These are phyloP conservation scores for Coprinopsis cinerea DNA, from an alignment of 768 basidiomycete species.

Conservation along the genomic window DNA sequence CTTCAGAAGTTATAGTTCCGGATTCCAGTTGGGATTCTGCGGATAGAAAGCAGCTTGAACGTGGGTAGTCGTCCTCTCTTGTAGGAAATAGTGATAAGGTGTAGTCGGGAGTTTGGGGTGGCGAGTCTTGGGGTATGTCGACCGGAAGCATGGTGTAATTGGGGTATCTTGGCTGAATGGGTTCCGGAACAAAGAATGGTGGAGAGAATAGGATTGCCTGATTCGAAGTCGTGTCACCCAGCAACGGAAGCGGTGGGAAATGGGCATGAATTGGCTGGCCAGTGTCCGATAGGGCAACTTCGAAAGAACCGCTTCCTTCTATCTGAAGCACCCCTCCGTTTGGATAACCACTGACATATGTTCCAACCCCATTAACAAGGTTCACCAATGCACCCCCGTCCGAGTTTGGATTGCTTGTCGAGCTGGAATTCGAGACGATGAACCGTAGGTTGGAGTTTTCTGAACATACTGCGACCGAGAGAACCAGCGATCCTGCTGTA, in stretches of 20 bases:
- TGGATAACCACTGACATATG: slow-evolving; percentile 19
- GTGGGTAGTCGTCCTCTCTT: slow-evolving; percentile 34
- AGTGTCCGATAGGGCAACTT: slow-evolving; percentile 50
- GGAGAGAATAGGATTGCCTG: slow-evolving; percentile 71
- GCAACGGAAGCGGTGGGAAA: slow-evolving; percentile 40
- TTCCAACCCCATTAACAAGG: slow-evolving; percentile 10
- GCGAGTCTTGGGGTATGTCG: slow-evolving; percentile 38
- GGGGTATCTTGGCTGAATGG: slow-evolving; percentile 48
- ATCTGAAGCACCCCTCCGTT: slow-evolving; percentile 51
- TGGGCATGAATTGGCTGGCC: slow-evolving; percentile 44
- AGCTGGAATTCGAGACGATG: slow-evolving; percentile 48
- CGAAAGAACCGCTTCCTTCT: slow-evolving; percentile 38
- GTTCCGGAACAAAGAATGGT: slow-evolving; percentile 31
- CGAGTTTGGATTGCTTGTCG: slow-evolving; percentile 32
- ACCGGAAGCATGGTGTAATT: slow-evolving; percentile 70
- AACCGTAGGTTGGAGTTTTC: slow-evolving; percentile 38
- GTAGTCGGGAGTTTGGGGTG: slow-evolving; percentile 41
- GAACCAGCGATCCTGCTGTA: not conserved
- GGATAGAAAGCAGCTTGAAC: slow-evolving; percentile 57
- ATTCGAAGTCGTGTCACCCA: slow-evolving; percentile 72
- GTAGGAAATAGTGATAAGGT: slow-evolving; percentile 55
- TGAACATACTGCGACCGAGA: slow-evolving; percentile 9
- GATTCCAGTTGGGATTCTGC: slow-evolving; percentile 22
- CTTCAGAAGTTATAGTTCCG: slow-evolving; percentile 33
- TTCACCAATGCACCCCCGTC: slow-evolving; percentile 31